A percentile compares a stretch with the other conserved stretches of the same genome.
Conservation (phyloP, 192 early-diverging fungal genomes). For the Coemansia sp. region DNA sequence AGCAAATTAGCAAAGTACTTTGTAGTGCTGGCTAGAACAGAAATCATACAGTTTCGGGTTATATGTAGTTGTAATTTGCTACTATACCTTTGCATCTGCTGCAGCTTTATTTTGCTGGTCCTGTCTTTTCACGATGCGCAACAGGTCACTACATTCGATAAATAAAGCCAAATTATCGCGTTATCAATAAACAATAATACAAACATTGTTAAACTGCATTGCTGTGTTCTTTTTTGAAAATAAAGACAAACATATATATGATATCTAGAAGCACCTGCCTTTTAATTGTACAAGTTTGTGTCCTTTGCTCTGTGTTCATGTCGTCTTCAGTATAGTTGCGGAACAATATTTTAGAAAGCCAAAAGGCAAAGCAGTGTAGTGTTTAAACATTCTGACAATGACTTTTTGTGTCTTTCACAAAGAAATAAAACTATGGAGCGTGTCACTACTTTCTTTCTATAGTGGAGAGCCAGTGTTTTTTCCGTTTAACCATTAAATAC, state of each 20-base stretch:
- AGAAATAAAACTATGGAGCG: too few species aligned
- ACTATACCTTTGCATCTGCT: constrained; percentile 24
- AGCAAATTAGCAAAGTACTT: background rate
- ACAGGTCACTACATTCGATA: constrained; percentile 30
- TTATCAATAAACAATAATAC: too few species aligned
- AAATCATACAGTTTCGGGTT: background rate
- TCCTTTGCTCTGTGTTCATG: background rate
- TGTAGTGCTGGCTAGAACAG: background rate
- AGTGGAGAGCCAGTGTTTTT: too few species aligned
- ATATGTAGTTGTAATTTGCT: background rate
- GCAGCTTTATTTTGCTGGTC: constrained; percentile 12
- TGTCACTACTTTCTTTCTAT: too few species aligned
- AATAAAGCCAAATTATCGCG: background rate
- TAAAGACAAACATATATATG: background rate
- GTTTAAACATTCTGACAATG: too few species aligned
- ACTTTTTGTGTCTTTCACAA: too few species aligned
- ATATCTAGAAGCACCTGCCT: background rate
- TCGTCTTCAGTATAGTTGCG: background rate
- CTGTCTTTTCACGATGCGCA: constrained; percentile 24
- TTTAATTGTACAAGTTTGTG: background rate
- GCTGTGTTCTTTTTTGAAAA: too few species aligned
- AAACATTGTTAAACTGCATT: too few species aligned
- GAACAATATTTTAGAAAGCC: background rate
- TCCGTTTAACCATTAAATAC: too few species aligned
- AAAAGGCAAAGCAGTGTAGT: too few species aligned